A percentile compares a stretch with the other conserved stretches of the same genome.
Conservation (phyloP, 345 rosid species). For the Sisymbrium altissimum region DNA sequence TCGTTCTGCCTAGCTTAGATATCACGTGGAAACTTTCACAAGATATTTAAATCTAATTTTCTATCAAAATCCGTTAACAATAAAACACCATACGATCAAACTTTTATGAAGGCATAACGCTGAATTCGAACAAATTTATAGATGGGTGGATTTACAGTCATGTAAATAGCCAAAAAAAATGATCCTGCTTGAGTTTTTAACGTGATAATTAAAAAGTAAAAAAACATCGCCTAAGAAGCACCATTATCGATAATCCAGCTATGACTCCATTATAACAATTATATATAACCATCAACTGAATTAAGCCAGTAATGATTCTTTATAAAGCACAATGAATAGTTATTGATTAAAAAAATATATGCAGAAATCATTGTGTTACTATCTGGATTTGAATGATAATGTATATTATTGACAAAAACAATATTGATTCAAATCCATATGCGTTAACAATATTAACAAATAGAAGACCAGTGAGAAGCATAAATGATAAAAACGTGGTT, state of each 20-base stretch:
- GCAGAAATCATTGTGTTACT: background rate
- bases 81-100: background rate
- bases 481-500: conserved; percentile 20
- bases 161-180: background rate
- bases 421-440: background rate
- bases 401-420: background rate
- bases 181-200: background rate
- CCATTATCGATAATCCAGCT: conserved; percentile 17
- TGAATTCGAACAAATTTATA: background rate
- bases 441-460: background rate
- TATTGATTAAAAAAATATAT: background rate
- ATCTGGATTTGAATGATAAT: background rate
- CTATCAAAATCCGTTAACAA: background rate
- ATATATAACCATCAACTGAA: background rate
- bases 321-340: background rate
- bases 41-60: background rate
- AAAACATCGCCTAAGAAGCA: background rate
- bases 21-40: background rate
- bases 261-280: conserved; percentile 14
- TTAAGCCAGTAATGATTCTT: background rate
- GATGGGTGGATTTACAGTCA: background rate
- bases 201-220: background rate
- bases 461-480: conserved; percentile 1
- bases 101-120: background rate
- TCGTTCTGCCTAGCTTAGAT: background rate